A percentile compares a stretch with the other conserved stretches of the same genome.
Evolutionary conservation across 345 rosid genomes (phyloP).

Genomic region (Gossypium anomalum): DNA sequence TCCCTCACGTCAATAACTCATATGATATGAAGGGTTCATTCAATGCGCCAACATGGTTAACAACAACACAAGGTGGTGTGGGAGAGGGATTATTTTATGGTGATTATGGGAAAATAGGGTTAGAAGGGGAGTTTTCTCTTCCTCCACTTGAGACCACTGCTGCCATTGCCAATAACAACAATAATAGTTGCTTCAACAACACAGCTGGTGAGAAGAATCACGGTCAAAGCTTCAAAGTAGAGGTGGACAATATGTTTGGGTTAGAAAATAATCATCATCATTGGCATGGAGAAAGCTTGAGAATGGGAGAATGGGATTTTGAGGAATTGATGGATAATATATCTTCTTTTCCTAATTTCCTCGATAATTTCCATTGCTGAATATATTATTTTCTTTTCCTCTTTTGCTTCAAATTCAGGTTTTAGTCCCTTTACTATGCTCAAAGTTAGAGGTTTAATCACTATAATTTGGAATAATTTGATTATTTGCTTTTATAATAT

Average conservation of each 20-base stretch:
- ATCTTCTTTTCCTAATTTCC: slow-evolving; percentile 61
- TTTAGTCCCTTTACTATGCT: background rate
- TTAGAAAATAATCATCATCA: slow-evolving; percentile 39
- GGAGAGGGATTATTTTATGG: slow-evolving; percentile 33
- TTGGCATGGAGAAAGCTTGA: slow-evolving; percentile 63
- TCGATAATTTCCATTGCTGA: slow-evolving; percentile 64
- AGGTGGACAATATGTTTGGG: slow-evolving; percentile 36
- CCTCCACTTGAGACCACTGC: slow-evolving; percentile 36
- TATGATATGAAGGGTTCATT: slow-evolving; percentile 34
- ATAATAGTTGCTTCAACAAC: slow-evolving; percentile 38
- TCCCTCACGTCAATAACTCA: slow-evolving; percentile 26
- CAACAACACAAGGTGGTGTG: slow-evolving; percentile 21
- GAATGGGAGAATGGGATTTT: slow-evolving; percentile 87
- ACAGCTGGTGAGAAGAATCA: slow-evolving; percentile 14
- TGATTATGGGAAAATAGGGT: slow-evolving; percentile 34
- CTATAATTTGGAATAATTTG: background rate
- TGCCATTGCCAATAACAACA: background rate
- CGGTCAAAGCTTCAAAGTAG: slow-evolving; percentile 34
- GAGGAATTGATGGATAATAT: slow-evolving; percentile 71
- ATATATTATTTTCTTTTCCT: slow-evolving; percentile 14
- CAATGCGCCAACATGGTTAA: slow-evolving; percentile 32
- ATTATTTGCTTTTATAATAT: too few relatives aligned
- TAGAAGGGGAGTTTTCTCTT: slow-evolving; percentile 47
- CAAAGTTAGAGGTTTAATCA: background rate
- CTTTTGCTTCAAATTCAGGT: background rate